Conservation (phyloP, 129 eudicot species). For the Artemisia tridentata region DNA sequence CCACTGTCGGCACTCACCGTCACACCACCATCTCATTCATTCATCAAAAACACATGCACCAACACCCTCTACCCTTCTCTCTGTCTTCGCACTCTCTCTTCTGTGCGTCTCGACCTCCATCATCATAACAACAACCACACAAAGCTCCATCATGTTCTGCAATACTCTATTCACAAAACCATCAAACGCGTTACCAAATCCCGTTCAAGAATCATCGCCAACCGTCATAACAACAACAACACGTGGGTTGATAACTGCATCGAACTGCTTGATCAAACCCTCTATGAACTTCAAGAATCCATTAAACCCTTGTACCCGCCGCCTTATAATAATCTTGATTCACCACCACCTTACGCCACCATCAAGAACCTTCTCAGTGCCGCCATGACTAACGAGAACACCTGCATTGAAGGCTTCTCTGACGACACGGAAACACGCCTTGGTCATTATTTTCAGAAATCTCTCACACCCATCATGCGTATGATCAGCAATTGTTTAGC, state of each 20-base stretch:
- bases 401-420: constrained; percentile 74
- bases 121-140: constrained; percentile 15
- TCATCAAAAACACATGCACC: constrained; percentile 61
- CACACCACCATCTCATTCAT: constrained; percentile 22
- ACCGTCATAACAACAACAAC: constrained; percentile 19
- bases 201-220: constrained; percentile 16
- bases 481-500: constrained; percentile 82
- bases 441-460: constrained; percentile 35
- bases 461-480: constrained; percentile 56
- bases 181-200: constrained; percentile 30
- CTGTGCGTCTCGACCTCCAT: not conserved
- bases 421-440: constrained; percentile 17
- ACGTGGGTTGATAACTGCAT: constrained; percentile 54
- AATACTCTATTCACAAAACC: constrained; percentile 45
- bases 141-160: constrained; percentile 36
- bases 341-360: constrained; percentile 34
- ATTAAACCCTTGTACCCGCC: constrained; percentile 25
- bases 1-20: constrained; percentile 9
- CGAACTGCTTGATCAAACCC: constrained; percentile 68
- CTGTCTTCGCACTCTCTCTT: constrained; percentile 50
- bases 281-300: constrained; percentile 56
- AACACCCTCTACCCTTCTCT: constrained; percentile 58
- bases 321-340: not conserved
- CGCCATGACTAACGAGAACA: constrained; percentile 85
- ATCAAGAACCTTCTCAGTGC: constrained; percentile 78